Evolutionary conservation across 2,329 filamentous ascomycete species (phyloP).

Genomic region (Phaeosphaeria sp.): DNA sequence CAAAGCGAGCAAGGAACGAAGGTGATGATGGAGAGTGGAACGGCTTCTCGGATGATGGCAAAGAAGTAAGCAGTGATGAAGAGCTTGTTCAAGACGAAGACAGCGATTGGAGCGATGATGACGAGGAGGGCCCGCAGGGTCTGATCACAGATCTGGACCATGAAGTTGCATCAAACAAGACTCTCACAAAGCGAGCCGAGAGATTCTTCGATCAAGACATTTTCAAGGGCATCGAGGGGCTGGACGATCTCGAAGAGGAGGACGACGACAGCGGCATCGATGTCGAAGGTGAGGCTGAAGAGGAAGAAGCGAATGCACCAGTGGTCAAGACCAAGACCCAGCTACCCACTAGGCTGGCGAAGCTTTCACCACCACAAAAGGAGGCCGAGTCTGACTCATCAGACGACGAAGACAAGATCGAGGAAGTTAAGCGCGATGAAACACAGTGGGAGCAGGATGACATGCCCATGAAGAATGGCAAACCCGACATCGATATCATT

Average conservation of each 20-base stretch:
- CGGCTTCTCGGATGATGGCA: conserved; percentile 74
- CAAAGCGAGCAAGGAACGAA: conserved; percentile 84
- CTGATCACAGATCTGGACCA: conserved; percentile 70
- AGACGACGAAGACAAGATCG: conserved; percentile 60
- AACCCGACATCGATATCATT: conserved; percentile 91
- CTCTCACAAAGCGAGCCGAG: conserved; percentile 82
- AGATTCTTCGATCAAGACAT: conserved; percentile 95
- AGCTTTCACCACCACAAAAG: conserved; percentile 17
- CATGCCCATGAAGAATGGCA: conserved; percentile 68
- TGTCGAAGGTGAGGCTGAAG: conserved; percentile 43
- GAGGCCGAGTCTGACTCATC: conserved; percentile 44
- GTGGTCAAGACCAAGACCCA: conserved; percentile 14
- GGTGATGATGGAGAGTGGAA: conserved; percentile 84
- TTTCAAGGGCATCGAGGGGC: conserved; percentile 80
- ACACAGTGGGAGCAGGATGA: conserved; percentile 72
- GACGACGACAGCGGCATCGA: conserved; percentile 50
- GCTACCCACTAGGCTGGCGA: conserved; percentile 23
- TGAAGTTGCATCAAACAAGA: conserved; percentile 58
- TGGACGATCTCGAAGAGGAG: conserved; percentile 63
- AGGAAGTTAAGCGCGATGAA: conserved; percentile 66
- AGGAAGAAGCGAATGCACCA: conserved; percentile 18
- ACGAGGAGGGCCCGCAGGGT: conserved; percentile 56
- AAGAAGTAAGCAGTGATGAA: conserved; percentile 65
- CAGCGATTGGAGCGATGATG: conserved; percentile 69
- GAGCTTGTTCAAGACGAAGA: conserved; percentile 65